Percentiles rank a stretch among this genome's conserved stretches.
These are phyloP conservation scores for Volvox reticuliferus DNA, from an alignment of 139 green algal genomes.

Conservation along the genomic window DNA sequence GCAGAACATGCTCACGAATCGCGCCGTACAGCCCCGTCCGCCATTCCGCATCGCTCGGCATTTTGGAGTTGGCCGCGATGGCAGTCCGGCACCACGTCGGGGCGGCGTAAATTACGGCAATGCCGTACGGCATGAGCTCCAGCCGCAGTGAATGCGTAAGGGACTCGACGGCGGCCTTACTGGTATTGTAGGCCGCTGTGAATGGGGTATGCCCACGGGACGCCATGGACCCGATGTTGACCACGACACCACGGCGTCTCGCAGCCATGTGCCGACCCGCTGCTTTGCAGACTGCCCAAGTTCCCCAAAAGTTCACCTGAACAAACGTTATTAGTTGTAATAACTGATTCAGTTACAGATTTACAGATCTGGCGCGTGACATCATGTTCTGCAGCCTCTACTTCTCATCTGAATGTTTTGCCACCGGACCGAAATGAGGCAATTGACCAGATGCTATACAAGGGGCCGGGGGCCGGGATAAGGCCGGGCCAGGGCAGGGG, in stretches of 20 bases:
- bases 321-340: no score
- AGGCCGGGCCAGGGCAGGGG: no score
- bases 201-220: constrained; percentile 9
- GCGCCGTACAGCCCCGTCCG: background rate
- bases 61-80: background rate
- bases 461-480: no score
- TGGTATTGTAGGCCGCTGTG: constrained; percentile 5
- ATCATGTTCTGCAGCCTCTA: no score
- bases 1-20: background rate
- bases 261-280: background rate
- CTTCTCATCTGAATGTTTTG: no score
- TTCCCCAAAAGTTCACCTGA: constrained; percentile 28
- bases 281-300: constrained; percentile 25
- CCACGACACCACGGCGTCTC: background rate
- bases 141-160: constrained; percentile 16
- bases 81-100: constrained; percentile 21
- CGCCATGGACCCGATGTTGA: constrained; percentile 27
- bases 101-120: constrained; percentile 3
- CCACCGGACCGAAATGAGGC: no score
- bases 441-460: no score
- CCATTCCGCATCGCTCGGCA: constrained; percentile 10
- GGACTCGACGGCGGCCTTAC: constrained; percentile 29
- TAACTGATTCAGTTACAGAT: no score
- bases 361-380: no score
- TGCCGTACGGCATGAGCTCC: constrained; percentile 5